Evolutionary conservation across 2,329 filamentous ascomycete genomes (phyloP).

Genomic region (Diaporthe citri): DNA sequence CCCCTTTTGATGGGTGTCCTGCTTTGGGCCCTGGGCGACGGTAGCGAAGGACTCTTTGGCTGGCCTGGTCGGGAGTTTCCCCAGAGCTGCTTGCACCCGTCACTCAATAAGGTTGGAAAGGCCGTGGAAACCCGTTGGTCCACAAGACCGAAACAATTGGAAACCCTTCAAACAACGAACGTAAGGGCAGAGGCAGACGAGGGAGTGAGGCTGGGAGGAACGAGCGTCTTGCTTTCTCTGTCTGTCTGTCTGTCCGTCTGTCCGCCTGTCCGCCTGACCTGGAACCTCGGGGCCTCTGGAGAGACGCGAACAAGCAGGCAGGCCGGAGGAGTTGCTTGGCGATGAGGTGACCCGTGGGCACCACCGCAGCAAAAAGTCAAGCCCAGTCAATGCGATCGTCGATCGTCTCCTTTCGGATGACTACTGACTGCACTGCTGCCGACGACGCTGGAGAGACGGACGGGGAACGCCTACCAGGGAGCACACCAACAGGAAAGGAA

Average conservation of each 20-base stretch:
- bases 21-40: slow-evolving; percentile 28
- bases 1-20: slow-evolving; percentile 28
- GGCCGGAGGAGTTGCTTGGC: slow-evolving; percentile 26
- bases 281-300: slow-evolving; percentile 22
- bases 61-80: slow-evolving; percentile 24
- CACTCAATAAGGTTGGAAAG: slow-evolving; percentile 33
- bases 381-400: slow-evolving; percentile 30
- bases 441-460: slow-evolving; percentile 26
- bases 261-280: slow-evolving; percentile 18
- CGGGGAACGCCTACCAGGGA: slow-evolving; percentile 15
- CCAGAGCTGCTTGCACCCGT: slow-evolving; percentile 37
- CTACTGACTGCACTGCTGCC: slow-evolving; percentile 23
- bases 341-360: slow-evolving; percentile 30
- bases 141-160: slow-evolving; percentile 31
- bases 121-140: slow-evolving; percentile 24
- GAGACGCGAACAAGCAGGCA: slow-evolving; percentile 22
- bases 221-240: slow-evolving; percentile 17
- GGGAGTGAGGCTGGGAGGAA: neutral
- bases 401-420: slow-evolving; percentile 30
- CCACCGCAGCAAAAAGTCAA: slow-evolving; percentile 26
- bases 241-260: slow-evolving; percentile 2
- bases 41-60: slow-evolving; percentile 27
- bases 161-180: slow-evolving; percentile 33
- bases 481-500: slow-evolving; percentile 29
- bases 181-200: slow-evolving; percentile 12